phyloP scores from a whole-genome alignment of 2,329 filamentous ascomycete genomes.

The Penicillium frequentans region DNA sequence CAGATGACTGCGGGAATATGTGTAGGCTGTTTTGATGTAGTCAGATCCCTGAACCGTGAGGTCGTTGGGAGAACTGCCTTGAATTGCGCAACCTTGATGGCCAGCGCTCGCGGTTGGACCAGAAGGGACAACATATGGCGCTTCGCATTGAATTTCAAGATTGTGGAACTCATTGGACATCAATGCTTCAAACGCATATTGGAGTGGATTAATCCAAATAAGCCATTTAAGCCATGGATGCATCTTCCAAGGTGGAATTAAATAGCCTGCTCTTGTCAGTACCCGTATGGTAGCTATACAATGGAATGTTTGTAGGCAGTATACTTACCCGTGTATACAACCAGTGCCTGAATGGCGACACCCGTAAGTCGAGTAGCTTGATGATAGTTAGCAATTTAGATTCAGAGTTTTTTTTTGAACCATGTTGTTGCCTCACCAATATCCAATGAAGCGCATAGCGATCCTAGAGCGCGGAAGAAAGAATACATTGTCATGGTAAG shows the following conservation, averaged over 20 bases:
- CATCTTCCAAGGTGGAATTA: constrained; percentile 63
- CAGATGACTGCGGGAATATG: constrained; percentile 57
- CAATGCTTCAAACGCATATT: constrained; percentile 68
- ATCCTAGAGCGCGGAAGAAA: constrained; percentile 53
- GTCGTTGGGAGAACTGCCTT: constrained; percentile 56
- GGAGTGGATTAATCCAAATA: constrained; percentile 66
- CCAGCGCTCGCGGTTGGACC: constrained; percentile 46
- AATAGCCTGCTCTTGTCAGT: constrained; percentile 49
- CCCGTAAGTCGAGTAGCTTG: constrained; percentile 51
- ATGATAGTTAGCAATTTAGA: not conserved
- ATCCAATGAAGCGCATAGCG: constrained; percentile 52
- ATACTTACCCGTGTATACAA: constrained; percentile 56
- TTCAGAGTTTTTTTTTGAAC: not conserved
- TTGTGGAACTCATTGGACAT: constrained; percentile 70
- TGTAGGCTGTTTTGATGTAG: constrained; percentile 58
- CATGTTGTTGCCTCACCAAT: constrained; percentile 34
- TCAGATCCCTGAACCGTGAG: constrained; percentile 54
- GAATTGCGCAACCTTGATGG: constrained; percentile 61
- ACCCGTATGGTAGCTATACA: not conserved
- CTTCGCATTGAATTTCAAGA: constrained; percentile 55
- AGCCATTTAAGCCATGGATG: constrained; percentile 65
- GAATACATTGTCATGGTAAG: constrained; percentile 58
- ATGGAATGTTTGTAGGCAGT: not conserved
- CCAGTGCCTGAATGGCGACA: constrained; percentile 49
- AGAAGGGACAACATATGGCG: constrained; percentile 58